Evolutionary conservation across 1,284 basidiomycete genomes (phyloP), one percentile per base, ranked within the genome.

Genomic region (Kalmanozyma brasiliensis): DNA sequence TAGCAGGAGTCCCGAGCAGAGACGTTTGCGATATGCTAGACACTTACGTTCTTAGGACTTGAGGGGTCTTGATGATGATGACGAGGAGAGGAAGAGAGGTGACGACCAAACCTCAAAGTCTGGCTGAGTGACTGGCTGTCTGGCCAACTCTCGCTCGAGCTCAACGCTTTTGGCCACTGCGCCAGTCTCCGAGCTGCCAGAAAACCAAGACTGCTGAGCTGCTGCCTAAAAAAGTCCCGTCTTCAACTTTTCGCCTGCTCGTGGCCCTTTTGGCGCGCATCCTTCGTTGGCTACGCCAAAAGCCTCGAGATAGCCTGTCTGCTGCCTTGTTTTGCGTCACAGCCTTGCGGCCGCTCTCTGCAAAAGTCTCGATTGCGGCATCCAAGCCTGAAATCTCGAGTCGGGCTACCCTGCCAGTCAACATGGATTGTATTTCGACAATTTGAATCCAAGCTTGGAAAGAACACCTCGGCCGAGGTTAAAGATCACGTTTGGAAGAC

Each of bases 1-100:
- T 47, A 53, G 56, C 62, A 65, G 56, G 55, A 59, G 51, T 47
- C 42, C 20, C 24, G 46, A 32, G 9, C 26, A 29, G 20, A 26
- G 42, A 49, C 40, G 26, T 6, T 29, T 11, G 26, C 26, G 32
- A 37, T 52, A n/a, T 19, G 51, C 32, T 23, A 37, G 38, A 45
- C 34, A 67, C 64, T 67, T 67, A 67, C 64, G 44, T 67, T 49
- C 9, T 38, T 60, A 60, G 57, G 64, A 67, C 64, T 67, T 67
- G 64, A 62, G 53, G 64, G 41, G 57, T 58, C 46, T 49, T 45
- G 65, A 53, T 59, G 65, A 68, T 68, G 65, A 38, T 48, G 65
- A 62, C 59, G 59, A 62, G 59, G 52, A 53, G 58, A 62, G 59
- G 51, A 49, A 53, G 55, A 34, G 35, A 44, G 65, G 49, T 53